Evolutionary conservation across 2,329 filamentous ascomycete genomes (phyloP), one percentile per base, ranked within the genome.

Genomic region (Penicillium sp.): DNA sequence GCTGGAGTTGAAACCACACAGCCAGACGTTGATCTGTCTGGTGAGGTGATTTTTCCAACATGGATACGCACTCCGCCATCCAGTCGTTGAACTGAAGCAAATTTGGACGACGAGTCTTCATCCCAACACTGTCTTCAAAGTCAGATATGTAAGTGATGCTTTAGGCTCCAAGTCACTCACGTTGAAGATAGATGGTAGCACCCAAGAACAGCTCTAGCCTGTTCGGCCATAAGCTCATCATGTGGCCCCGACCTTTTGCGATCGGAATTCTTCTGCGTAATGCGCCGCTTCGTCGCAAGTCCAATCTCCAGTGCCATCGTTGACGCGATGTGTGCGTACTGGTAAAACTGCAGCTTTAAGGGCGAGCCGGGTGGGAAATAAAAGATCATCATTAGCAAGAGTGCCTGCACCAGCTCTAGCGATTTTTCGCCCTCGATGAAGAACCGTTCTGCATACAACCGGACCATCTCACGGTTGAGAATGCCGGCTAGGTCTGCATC

Each of bases 311-410:
- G 65, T 3, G 76, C 80, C 79, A 83, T 82, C 1, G 79, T 79
- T 27, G 78, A 77, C 9, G 80, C 80, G 62, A 82, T 79, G 58
- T 82, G 79, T 26, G 80, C 78, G 56, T 82, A 79, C 63, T 82
- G 79, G 65, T 81, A 82, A 62, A 80, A 78, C 54, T 82, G 81
- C 56, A 82, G 61, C 59, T 78, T 75, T 55, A 77, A 71, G 52
- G 78, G 80, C 53, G 78, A 76, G 19, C 76, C 73, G 2, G 81
- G 79, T 3, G 81, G 80, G 60, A 76, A 76, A 61, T 82, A 82
- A 72, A 79, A 83, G 37, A 82, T 67, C 24, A 77, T 78, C 65
- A 77, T 79, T 54, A 83, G 61, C 43, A 80, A 66, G 37, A 83
- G 66, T 19, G 80, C 77, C 65, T 83, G 81, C 43, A 84, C 74